phyloP scores from a whole-genome alignment of 805 yeast species.

The Yarrowia sp. region DNA sequence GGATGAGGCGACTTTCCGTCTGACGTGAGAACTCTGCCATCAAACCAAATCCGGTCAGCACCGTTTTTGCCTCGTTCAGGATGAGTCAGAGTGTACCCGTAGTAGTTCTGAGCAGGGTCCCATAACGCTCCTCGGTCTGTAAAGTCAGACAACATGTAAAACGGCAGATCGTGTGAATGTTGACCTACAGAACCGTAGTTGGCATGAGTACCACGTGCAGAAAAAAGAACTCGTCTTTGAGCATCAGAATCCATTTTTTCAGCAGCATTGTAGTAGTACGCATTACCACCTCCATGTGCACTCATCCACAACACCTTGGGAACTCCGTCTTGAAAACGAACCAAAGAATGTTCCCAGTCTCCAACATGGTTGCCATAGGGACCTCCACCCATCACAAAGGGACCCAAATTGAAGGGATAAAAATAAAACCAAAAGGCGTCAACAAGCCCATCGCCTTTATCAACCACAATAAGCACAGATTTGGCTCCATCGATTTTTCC shows the following conservation, averaged over 20 bases:
- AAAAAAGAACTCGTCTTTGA: slow-evolving; percentile 70
- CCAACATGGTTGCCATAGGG: slow-evolving; percentile 98
- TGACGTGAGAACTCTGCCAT: slow-evolving; percentile 40
- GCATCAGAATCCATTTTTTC: slow-evolving; percentile 54
- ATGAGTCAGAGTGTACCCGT: slow-evolving; percentile 71
- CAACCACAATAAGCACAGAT: slow-evolving; percentile 75
- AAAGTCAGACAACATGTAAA: slow-evolving; percentile 83
- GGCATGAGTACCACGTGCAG: slow-evolving; percentile 96
- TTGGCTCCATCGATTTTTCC: slow-evolving; percentile 78
- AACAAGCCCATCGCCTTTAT: slow-evolving; percentile 91
- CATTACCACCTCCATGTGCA: slow-evolving; percentile 97
- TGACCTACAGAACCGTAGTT: slow-evolving; percentile 95
- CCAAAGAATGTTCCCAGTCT: slow-evolving; percentile 95
- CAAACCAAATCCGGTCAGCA: slow-evolving; percentile 2
- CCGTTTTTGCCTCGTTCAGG: neutral
- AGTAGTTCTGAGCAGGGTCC: slow-evolving; percentile 82
- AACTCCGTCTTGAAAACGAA: slow-evolving; percentile 72
- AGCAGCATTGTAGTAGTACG: slow-evolving; percentile 70
- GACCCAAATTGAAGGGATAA: slow-evolving; percentile 90
- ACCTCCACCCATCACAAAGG: slow-evolving; percentile 95
- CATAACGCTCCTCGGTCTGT: slow-evolving; percentile 94
- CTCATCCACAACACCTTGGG: slow-evolving; percentile 93
- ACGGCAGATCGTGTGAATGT: slow-evolving; percentile 93
- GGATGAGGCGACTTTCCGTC: slow-evolving; percentile 49
- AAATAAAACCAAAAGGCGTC: slow-evolving; percentile 97